Conservation (phyloP, 345 rosid species). For the Nasturtium officinale region DNA sequence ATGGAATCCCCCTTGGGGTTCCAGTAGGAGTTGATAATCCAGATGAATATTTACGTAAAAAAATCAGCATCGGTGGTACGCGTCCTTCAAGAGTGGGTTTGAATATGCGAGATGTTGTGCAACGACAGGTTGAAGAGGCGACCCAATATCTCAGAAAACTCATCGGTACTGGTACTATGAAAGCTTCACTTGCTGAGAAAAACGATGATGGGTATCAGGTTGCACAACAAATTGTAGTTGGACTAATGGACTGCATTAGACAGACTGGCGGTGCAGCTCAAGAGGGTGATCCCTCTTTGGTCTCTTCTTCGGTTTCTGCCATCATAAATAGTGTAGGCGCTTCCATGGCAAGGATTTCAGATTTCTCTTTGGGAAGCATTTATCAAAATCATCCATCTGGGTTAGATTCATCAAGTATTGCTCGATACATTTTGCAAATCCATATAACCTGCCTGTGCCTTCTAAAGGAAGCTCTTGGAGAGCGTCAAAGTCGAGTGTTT, state of each 20-base stretch:
- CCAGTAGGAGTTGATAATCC: slow-evolving; percentile 83
- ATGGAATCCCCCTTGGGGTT: slow-evolving; percentile 79
- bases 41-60: slow-evolving; percentile 85
- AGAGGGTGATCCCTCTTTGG: slow-evolving; percentile 96
- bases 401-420: slow-evolving; percentile 54
- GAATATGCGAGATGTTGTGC: slow-evolving; percentile 84
- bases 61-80: slow-evolving; percentile 57
- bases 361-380: slow-evolving; percentile 55
- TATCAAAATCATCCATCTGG: slow-evolving; percentile 57
- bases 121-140: slow-evolving; percentile 68
- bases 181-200: slow-evolving; percentile 58
- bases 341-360: slow-evolving; percentile 69
- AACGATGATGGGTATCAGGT: slow-evolving; percentile 72
- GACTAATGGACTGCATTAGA: slow-evolving; percentile 75
- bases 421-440: slow-evolving; percentile 73
- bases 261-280: slow-evolving; percentile 98
- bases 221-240: slow-evolving; percentile 79
- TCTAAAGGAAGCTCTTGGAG: slow-evolving; percentile 94
- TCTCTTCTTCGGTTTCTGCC: slow-evolving; percentile 90
- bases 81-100: slow-evolving; percentile 76
- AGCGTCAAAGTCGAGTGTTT: slow-evolving; percentile 91
- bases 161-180: slow-evolving; percentile 56
- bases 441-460: slow-evolving; percentile 80
- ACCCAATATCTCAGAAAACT: slow-evolving; percentile 62
- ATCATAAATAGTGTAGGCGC: slow-evolving; percentile 73